Conservation (phyloP, 257 asterid species). For the Cinchona pubescens region DNA sequence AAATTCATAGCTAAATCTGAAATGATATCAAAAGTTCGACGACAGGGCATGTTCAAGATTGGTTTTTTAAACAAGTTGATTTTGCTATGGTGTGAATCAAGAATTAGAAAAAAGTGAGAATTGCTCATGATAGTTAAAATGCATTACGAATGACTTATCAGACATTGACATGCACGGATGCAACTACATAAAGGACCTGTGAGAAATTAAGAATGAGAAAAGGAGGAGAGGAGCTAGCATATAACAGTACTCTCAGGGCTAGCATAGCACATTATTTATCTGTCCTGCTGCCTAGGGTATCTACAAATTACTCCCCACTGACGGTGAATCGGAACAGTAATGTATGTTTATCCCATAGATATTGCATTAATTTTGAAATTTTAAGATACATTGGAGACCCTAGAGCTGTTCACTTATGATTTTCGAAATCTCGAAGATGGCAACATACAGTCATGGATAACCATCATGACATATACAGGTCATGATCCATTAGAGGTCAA, state of each 20-base stretch:
- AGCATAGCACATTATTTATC: background rate
- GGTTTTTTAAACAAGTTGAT: background rate
- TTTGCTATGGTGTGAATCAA: background rate
- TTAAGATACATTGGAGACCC: background rate
- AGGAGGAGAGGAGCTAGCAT: background rate
- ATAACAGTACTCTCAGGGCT: background rate
- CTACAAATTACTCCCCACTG: background rate
- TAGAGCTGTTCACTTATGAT: background rate
- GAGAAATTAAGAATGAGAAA: background rate
- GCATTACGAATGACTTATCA: background rate
- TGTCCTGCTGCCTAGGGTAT: background rate
- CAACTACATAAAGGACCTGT: background rate
- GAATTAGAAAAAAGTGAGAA: background rate
- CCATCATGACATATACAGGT: no score
- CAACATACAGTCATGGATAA: no score
- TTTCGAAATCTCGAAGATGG: background rate
- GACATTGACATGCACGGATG: background rate
- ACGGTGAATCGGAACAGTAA: no score
- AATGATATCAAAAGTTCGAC: background rate
- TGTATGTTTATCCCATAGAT: background rate
- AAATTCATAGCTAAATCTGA: background rate
- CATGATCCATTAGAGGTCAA: no score
- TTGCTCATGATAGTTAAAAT: background rate
- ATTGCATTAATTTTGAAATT: background rate
- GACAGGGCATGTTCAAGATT: background rate